These are phyloP conservation scores for Stephania yunnanensis DNA, from an alignment of 164 flowering plant genomes.

Conservation along the genomic window DNA sequence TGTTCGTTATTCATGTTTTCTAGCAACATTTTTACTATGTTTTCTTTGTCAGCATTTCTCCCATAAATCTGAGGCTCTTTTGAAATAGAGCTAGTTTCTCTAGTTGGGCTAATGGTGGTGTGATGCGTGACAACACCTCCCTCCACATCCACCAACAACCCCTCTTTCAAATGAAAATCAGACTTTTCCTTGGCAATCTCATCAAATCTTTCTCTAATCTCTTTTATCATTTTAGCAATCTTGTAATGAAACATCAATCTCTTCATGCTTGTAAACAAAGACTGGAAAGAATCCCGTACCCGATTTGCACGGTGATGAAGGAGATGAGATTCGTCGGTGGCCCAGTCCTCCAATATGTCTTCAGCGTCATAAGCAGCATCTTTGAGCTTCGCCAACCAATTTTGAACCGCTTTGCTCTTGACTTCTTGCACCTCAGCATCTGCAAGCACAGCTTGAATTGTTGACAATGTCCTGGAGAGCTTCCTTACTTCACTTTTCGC, in stretches of 20 bases:
- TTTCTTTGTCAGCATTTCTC: conserved; percentile 6
- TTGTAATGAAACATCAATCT: too few relatives aligned
- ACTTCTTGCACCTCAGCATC: background rate
- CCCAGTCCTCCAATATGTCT: background rate
- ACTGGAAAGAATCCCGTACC: too few relatives aligned
- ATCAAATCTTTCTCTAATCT: background rate
- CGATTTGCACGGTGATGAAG: background rate
- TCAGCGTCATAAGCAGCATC: conserved; percentile 1
- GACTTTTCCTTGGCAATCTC: background rate
- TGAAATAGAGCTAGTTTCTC: background rate
- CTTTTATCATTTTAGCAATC: too few relatives aligned
- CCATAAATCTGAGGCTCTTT: conserved; percentile 1
- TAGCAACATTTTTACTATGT: background rate
- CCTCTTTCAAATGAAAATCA: conserved; percentile 4
- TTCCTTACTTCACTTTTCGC: background rate
- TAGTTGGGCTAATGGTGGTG: background rate
- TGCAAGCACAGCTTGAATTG: background rate
- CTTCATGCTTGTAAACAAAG: too few relatives aligned
- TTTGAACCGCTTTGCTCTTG: background rate
- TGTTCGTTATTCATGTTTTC: background rate
- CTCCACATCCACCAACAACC: background rate
- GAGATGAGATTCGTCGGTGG: background rate
- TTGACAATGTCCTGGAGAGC: background rate
- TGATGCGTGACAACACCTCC: background rate
- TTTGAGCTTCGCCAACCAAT: background rate